Conservation (phyloP, 768 basidiomycete species). For the Dacryopinax primogenitus region DNA sequence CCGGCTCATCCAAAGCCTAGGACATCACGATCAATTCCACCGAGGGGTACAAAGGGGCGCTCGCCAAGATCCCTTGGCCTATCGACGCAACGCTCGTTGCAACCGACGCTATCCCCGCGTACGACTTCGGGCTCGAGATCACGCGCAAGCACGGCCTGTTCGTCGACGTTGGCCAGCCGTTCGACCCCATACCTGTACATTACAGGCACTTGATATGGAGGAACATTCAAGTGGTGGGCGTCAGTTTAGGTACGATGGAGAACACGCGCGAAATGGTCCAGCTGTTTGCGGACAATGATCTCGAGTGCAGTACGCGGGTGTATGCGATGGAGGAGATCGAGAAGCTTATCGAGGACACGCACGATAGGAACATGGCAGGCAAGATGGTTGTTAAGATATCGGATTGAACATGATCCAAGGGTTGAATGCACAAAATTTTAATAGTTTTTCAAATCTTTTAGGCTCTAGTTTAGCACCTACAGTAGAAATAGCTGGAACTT, state of each 20-base stretch:
- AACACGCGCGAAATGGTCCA: conserved; percentile 2
- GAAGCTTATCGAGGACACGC: neutral
- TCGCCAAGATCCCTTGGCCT: conserved; percentile 11
- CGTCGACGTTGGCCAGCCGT: conserved; percentile 17
- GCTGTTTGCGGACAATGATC: conserved; percentile 1
- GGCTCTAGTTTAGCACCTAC: too few species aligned
- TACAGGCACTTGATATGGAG: conserved; percentile 11
- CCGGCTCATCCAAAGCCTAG: neutral
- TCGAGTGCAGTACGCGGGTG: neutral
- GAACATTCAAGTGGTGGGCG: neutral
- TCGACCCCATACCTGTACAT: conserved; percentile 10
- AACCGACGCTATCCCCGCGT: conserved; percentile 17
- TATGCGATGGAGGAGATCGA: neutral
- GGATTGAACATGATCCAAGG: neutral
- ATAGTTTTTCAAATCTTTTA: too few species aligned
- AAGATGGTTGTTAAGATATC: conserved; percentile 1
- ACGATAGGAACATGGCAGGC: neutral
- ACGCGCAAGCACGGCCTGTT: conserved; percentile 16
- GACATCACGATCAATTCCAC: conserved; percentile 15
- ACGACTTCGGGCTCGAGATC: conserved; percentile 15
- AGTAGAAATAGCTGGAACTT: too few species aligned
- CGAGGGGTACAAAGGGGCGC: conserved; percentile 4
- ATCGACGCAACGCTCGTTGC: conserved; percentile 17
- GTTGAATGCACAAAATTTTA: too few species aligned
- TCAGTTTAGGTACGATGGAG: neutral